Evolutionary conservation across 2,329 filamentous ascomycete genomes (phyloP).

Genomic region (Coniella lustricola): DNA sequence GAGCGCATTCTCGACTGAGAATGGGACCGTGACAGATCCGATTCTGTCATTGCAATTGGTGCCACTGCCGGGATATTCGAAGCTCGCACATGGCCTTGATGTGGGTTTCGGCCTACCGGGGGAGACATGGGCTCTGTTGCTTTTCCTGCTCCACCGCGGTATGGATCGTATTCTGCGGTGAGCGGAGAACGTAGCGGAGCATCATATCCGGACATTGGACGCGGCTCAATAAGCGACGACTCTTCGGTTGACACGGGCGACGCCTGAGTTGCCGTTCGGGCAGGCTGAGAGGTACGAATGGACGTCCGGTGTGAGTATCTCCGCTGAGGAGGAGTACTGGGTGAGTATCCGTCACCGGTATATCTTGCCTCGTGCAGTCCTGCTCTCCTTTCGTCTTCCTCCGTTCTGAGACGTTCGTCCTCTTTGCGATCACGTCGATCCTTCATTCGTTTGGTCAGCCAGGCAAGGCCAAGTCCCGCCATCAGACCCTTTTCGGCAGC

Average conservation of each 20-base stretch:
- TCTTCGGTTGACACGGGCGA: conserved; percentile 19
- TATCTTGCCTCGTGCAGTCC: conserved; percentile 57
- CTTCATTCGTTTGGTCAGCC: conserved; percentile 59
- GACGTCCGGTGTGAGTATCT: conserved; percentile 26
- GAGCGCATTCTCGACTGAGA: conserved; percentile 32
- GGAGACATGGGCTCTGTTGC: conserved; percentile 18
- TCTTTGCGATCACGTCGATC: conserved; percentile 48
- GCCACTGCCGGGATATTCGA: conserved; percentile 4
- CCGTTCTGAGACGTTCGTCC: conserved; percentile 38
- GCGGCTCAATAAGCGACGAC: conserved; percentile 18
- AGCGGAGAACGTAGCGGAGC: conserved; percentile 21
- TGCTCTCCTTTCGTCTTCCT: conserved; percentile 46
- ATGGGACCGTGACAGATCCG: conserved; percentile 23
- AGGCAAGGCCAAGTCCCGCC: conserved; percentile 59
- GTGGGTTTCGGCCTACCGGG: conserved; percentile 9
- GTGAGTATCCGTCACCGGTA: conserved; percentile 58
- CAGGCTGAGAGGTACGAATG: conserved; percentile 6
- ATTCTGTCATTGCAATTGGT: conserved; percentile 9
- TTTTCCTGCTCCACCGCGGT: conserved; percentile 23
- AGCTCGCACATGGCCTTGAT: conserved; percentile 1
- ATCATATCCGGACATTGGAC: conserved; percentile 14
- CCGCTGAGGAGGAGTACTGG: conserved; percentile 35
- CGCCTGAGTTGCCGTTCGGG: conserved; percentile 19
- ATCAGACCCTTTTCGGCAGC: conserved; percentile 51
- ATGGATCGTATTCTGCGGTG: conserved; percentile 25